These are phyloP conservation scores for Microglena sp. DNA, from an alignment of 139 green algal genomes.

Conservation along the genomic window DNA sequence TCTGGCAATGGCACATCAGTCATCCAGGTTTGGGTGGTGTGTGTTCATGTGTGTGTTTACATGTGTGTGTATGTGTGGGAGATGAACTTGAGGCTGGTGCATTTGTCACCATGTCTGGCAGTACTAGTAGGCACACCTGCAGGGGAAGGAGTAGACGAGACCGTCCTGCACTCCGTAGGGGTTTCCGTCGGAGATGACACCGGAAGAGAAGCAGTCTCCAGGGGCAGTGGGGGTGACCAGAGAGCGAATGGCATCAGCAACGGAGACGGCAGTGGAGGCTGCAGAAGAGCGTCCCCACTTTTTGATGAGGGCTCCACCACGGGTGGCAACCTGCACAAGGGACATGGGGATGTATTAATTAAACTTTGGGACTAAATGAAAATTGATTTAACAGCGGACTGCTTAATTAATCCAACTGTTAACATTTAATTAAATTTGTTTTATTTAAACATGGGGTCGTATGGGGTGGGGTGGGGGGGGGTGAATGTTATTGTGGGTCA, in stretches of 20 bases:
- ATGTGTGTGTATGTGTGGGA: too few relatives aligned
- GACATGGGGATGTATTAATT: not conserved
- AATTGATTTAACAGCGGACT: not conserved
- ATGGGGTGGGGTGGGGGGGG: too few relatives aligned
- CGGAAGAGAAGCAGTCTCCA: constrained; percentile 84
- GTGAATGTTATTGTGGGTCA: too few relatives aligned
- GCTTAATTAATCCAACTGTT: not conserved
- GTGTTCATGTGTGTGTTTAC: too few relatives aligned
- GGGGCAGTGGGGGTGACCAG: constrained; percentile 69
- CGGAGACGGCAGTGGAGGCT: constrained; percentile 83
- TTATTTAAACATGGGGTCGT: too few relatives aligned
- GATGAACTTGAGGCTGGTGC: too few relatives aligned
- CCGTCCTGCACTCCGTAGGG: constrained; percentile 80
- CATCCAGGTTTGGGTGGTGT: too few relatives aligned
- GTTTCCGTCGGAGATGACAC: constrained; percentile 75
- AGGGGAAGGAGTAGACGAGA: constrained; percentile 83
- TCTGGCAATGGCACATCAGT: too few relatives aligned
- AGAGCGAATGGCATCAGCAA: constrained; percentile 73
- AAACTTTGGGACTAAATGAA: too few relatives aligned
- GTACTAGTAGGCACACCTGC: constrained; percentile 33
- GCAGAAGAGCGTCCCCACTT: constrained; percentile 85
- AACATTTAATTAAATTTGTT: too few relatives aligned
- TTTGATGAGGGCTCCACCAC: constrained; percentile 86
- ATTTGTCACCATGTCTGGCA: too few relatives aligned
- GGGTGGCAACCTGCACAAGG: constrained; percentile 45